Evolutionary conservation across 2,329 filamentous ascomycete genomes (phyloP), one percentile per base, ranked within the genome.

Genomic region (Ilyonectria sp.): DNA sequence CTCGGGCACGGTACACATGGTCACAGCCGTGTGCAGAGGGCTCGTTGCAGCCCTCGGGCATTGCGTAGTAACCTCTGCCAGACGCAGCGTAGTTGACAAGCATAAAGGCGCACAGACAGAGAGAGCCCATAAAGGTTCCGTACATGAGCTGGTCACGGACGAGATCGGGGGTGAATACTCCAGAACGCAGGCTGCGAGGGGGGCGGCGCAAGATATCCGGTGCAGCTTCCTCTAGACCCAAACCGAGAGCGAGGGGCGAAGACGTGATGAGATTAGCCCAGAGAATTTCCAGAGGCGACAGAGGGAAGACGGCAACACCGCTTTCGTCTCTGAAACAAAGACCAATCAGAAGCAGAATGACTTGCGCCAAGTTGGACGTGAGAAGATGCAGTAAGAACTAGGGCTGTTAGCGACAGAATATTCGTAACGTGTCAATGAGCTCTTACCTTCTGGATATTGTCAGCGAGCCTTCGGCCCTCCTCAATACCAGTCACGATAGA

Each of bases 181-280:
- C 90, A 5, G 85, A 78, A 49, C 85, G 82, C 15, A 91, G 82
- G 69, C 85, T 85, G 69, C 91, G 90, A 7, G 92, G 92, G 2
- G 90, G 89, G 0, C 91, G 89, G 6, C 83, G 78, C 76, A 93
- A 88, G 68, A 94, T 89, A 76, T 93, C 91, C 0, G 90, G 88
- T 35, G 90, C 87, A 0, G 91, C 90, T 64, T 90, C 86, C 75
- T 94, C 92, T 67, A 93, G 88, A 6, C 92, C 92, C 0, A 94
- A 85, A 60, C 92, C 92, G 73, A 94, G 89, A 47, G 92, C 92
- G 1, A 92, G 86, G 72, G 93, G 88, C 7, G 89, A 92, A 1
- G 90, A 92, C 1, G 92, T 94, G 60, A 93, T 87, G 75, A 94
- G 89, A 77, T 93, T 94, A 69, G 92, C 90, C 92, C 92, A 94